Percentiles rank a stretch among this genome's conserved stretches.
phyloP scores from a whole-genome alignment of 805 yeast genomes.

The Zygotorulaspora florentina region DNA sequence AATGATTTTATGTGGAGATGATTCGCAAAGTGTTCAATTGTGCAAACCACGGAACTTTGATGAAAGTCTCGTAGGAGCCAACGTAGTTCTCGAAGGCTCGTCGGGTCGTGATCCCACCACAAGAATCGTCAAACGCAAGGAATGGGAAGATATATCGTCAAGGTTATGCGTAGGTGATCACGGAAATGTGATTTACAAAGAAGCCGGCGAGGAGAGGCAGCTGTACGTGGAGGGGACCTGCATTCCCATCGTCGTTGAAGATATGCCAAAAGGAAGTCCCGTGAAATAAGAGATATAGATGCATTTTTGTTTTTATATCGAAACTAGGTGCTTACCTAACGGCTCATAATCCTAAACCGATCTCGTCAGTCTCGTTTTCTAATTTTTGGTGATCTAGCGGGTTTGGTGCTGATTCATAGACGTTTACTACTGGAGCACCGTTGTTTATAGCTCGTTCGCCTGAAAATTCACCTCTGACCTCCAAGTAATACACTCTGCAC shows the following conservation, averaged over 20 bases:
- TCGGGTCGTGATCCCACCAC: constrained; percentile 5
- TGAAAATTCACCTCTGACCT: constrained; percentile 69
- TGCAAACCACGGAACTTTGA: constrained; percentile 13
- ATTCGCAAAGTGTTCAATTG: constrained; percentile 11
- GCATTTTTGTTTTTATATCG: neutral
- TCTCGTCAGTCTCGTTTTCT: constrained; percentile 19
- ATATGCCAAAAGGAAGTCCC: constrained; percentile 18
- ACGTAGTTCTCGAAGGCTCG: constrained; percentile 11
- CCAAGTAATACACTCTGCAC: constrained; percentile 62
- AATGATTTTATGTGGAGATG: constrained; percentile 61
- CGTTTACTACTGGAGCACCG: constrained; percentile 56
- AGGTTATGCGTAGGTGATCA: constrained; percentile 15
- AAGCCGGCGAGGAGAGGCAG: constrained; percentile 8
- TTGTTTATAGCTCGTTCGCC: constrained; percentile 11
- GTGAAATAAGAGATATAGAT: constrained; percentile 10
- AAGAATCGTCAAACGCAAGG: constrained; percentile 18
- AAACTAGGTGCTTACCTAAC: neutral
- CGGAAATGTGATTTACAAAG: constrained; percentile 13
- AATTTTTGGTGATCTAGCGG: constrained; percentile 74
- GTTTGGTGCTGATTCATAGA: constrained; percentile 89
- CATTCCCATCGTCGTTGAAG: constrained; percentile 14
- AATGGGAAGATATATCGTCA: constrained; percentile 23
- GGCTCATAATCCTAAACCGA: constrained; percentile 16
- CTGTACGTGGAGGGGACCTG: constrained; percentile 12
- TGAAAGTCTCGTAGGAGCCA: constrained; percentile 10